Evolutionary conservation across 371 early-diverging fungal species (phyloP), one percentile per base, ranked within the genome.

Genomic region (Apophysomyces trapeziformis): DNA sequence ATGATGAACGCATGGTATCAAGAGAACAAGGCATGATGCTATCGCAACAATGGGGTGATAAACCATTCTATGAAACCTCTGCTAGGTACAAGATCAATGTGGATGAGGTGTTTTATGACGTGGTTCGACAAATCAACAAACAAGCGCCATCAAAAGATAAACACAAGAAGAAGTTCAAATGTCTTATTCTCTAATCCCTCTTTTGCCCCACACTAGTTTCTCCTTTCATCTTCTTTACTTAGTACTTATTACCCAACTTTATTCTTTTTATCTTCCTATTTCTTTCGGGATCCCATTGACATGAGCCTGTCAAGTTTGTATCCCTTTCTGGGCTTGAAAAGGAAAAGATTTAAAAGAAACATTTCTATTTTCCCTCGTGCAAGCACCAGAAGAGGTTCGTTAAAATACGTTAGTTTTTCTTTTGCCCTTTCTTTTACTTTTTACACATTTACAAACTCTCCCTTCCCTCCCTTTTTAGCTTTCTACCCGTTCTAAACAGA

Each of bases 81-180:
- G 95, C 95, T 16, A 76, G 92, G 68, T 87, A 87, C 69, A 90
- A 91, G 79, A 87, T 90, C 70, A 93, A 93, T 67, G 93, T 94
- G 3, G 94, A 95, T 68, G 93, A 88, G 57, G 86, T 86, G 43
- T 88, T 89, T 71, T 83, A 82, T 69, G 87, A 84, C 39, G 75
- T 89, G 4, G 87, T 89, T 11, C 75, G 86, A 58, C 78, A 84
- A 61, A 87, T 89, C 71, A 86, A 87, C 65, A 72, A 67, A 58
- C 84, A 80, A 60, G 74, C 71, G 59, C 76, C 78, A n/a, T 61
- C 69, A 43, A 77, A 76, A 63, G 71, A 76, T 46, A 76, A 76
- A 61, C 70, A 67, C 8, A 79, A 74, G 45, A 75, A 75, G 66
- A 79, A 69, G 59, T 64, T 76, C 47, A 80, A 80, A 59, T 80